Base-by-base conservation (phyloP, 306 rosid species). In the Arachis stenosperma region DNA sequence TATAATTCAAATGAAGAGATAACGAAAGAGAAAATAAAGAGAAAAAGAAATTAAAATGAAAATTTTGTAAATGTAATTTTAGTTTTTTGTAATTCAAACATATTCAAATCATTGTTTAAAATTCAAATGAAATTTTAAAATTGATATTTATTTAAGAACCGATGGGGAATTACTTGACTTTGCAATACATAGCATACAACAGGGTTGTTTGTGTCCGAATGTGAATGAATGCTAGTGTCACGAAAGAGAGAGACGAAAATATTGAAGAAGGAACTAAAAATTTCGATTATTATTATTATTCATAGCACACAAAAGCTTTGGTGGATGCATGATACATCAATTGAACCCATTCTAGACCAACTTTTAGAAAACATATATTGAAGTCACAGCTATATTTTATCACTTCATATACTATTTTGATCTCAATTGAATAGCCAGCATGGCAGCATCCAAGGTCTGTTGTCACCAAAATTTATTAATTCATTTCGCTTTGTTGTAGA, bases 291-390 rank as follows among this genome's bases (percentile, higher is more conserved):
- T 44, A 67, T 57, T 58, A 33, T 33, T 2, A 33, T 33, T 4
- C 4, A 33, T 57, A 65, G 64, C 57, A 46, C 33, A 69, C 42
- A 74, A 33, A 4, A 9, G 6, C 42, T 37, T 64, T 64, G 55
- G 75, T 62, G 73, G 51, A 71, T 55, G 65, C 37, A 33, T 33
- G 37, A 33, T 33, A 4, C 65, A 7, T 61, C 56, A 61, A 57
- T 56, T 75, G 63, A 76, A 55, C 48, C 33, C 9, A 63, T 68
- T 71, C 33, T 68, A 67, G 77, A 68, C 84, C 66, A 76, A 83
- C 11, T 76, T 75, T 10, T 58, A 59, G 77, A 67, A 79, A 79
- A 8, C 79, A 83, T 76, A 67, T 79, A 69, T 71, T 83, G 43
- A 79, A 79, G 79, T 71, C 81, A 42, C 52, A 41, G 69, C 43